phyloP scores from a whole-genome alignment of 2,329 filamentous ascomycete species.

The Biscogniauxia mediterranea region DNA sequence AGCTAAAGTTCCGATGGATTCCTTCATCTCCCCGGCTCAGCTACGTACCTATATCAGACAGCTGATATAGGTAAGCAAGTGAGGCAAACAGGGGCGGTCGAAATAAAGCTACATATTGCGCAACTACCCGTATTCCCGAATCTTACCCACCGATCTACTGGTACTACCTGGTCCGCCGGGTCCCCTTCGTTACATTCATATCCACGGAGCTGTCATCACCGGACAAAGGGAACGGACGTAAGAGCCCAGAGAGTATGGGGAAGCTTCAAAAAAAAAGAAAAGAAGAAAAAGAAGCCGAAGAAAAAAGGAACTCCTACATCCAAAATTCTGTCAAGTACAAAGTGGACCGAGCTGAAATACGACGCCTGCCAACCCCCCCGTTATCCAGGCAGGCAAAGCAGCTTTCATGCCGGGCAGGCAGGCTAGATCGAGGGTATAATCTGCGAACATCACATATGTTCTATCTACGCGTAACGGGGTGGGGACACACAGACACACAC shows the following conservation, averaged over 20 bases:
- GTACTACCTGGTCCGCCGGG: not conserved
- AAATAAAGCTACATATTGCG: not conserved
- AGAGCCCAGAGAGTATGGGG: not conserved
- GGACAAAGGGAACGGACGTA: not conserved
- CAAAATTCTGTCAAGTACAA: not conserved
- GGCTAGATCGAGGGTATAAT: not conserved
- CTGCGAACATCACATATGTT: not conserved
- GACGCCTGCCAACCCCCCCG: too few species aligned
- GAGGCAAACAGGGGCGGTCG: not conserved
- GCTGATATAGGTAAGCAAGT: not conserved
- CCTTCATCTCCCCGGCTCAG: not conserved
- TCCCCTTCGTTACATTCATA: not conserved
- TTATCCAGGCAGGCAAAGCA: not conserved
- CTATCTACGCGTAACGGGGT: not conserved
- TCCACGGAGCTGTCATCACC: not conserved
- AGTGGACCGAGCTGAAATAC: not conserved
- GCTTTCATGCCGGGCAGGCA: not conserved
- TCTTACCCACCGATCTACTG: not conserved
- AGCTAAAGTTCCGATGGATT: too few species aligned
- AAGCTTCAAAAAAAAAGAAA: too few species aligned
- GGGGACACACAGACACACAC: not conserved
- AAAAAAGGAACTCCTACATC: not conserved
- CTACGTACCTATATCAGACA: slow-evolving; percentile 1
- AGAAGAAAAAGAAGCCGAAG: not conserved
- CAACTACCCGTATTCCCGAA: not conserved